Conservation (phyloP, 2,329 filamentous ascomycete genomes). For the Penicillium sp. region DNA sequence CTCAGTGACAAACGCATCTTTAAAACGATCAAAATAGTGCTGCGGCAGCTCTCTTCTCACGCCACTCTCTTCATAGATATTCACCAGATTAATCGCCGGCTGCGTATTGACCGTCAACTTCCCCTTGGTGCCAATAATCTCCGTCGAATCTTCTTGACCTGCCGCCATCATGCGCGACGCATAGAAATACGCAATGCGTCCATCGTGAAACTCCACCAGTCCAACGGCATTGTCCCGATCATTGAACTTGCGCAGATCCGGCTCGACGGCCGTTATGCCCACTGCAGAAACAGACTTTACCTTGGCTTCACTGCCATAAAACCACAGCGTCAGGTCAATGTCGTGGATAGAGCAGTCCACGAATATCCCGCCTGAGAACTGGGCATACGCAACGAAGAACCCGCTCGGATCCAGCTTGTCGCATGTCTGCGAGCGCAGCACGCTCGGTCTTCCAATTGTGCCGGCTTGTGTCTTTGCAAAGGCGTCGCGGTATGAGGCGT, state of each 20-base stretch:
- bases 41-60: conserved; percentile 57
- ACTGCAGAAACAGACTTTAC: conserved; percentile 56
- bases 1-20: conserved; percentile 61
- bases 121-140: conserved; percentile 64
- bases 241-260: conserved; percentile 53
- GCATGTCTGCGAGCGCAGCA: conserved; percentile 57
- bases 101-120: conserved; percentile 60
- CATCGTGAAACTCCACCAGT: conserved; percentile 63
- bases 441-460: conserved; percentile 55
- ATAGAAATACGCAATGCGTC: conserved; percentile 63
- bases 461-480: conserved; percentile 47
- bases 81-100: conserved; percentile 53
- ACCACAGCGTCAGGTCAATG: conserved; percentile 63
- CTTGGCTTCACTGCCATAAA: conserved; percentile 53
- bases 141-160: conserved; percentile 64
- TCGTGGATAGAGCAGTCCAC: conserved; percentile 70
- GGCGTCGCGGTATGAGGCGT: conserved; percentile 59
- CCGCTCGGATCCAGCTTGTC: conserved; percentile 62
- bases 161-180: conserved; percentile 63
- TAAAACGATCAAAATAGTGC: conserved; percentile 61
- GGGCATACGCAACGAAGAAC: conserved; percentile 65
- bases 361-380: conserved; percentile 65
- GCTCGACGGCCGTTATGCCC: conserved; percentile 58
- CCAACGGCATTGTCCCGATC: conserved; percentile 63
- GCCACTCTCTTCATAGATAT: conserved; percentile 51